Evolutionary conservation across 306 rosid genomes (phyloP).

Genomic region (Leucaena leucocephala): DNA sequence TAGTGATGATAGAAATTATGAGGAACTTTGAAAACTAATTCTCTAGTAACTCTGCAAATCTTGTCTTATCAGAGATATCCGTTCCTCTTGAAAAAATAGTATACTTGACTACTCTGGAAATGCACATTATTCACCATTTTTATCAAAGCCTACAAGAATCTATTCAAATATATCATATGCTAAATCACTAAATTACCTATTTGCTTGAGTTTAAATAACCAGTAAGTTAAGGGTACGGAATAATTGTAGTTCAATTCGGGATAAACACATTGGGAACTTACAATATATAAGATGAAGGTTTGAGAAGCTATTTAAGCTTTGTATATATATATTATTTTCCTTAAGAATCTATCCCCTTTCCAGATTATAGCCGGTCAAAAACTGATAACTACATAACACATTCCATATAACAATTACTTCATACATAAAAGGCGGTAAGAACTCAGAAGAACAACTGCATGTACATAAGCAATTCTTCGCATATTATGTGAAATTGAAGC

Average conservation of each 20-base stretch:
- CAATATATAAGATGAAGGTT: not conserved
- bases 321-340: not conserved
- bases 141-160: conserved; percentile 10
- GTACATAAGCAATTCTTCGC: conserved; percentile 9
- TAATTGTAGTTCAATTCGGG: not conserved
- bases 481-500: not conserved
- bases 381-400: not conserved
- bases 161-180: not conserved
- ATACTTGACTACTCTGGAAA: not conserved
- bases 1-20: conserved; percentile 6
- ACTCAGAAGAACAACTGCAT: not conserved
- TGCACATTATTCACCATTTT: not conserved
- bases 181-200: conserved; percentile 3
- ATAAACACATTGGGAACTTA: not conserved
- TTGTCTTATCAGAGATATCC: not conserved
- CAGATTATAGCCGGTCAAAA: conserved; percentile 7
- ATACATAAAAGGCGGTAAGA: conserved; percentile 8
- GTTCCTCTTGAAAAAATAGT: not conserved
- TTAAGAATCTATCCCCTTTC: conserved; percentile 23
- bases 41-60: not conserved
- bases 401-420: not conserved
- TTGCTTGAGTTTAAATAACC: not conserved
- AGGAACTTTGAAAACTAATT: not conserved
- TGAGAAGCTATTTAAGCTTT: not conserved
- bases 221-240: not conserved